Base-by-base conservation (phyloP, 371 early-diverging fungal genomes). In the Mortierella sp. region DNA sequence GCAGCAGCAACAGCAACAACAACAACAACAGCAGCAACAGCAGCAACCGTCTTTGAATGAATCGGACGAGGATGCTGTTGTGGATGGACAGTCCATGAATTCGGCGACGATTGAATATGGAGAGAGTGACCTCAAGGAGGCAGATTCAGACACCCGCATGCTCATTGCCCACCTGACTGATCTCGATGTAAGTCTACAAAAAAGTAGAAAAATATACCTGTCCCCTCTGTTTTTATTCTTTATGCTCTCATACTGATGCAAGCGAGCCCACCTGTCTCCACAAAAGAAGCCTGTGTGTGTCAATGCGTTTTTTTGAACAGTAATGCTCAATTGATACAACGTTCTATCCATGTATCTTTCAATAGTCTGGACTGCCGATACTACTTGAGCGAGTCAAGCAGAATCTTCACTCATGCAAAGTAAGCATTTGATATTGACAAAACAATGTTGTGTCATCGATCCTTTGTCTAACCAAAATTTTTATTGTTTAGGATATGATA, bases 301-400 rank as follows among this genome's bases (percentile, higher is more conserved):
- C 52, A 12, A 52, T 52, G 16, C 39, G n/a, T 28, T 54, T 10
- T 39, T 6, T 35, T 8, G 35, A 8, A 32, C 66, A 35, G 26
- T 57, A 2, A 24, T 43, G 20, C n/a, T 57, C 43, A 24, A 35
- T 45, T 49, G 39, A 22, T 35, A n/a, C 24, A 28, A 35, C 26
- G 30, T 32, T 49, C 43, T 62, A 37, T 43, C 12, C n/a, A 1
- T 51, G 9, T 57, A 6, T 47, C 8, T 35, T 35, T 35, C 6
- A 35, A 51, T 70, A 84, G 84, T 73, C 72, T 22, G 85, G 85
- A 12, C 47, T 85, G 30, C 72, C 72, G 4, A 68, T 85, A 30
- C 63, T 85, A 9, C 65, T 85, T 45, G 85, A 85, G 22, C 69
- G 85, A 24, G 73, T 85, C 62, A 85, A 85, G 66, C 85, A 85